Evolutionary conservation across 2,329 filamentous ascomycete genomes (phyloP), one percentile per base, ranked within the genome.

Genomic region (Neocatenulostroma microsporum): DNA sequence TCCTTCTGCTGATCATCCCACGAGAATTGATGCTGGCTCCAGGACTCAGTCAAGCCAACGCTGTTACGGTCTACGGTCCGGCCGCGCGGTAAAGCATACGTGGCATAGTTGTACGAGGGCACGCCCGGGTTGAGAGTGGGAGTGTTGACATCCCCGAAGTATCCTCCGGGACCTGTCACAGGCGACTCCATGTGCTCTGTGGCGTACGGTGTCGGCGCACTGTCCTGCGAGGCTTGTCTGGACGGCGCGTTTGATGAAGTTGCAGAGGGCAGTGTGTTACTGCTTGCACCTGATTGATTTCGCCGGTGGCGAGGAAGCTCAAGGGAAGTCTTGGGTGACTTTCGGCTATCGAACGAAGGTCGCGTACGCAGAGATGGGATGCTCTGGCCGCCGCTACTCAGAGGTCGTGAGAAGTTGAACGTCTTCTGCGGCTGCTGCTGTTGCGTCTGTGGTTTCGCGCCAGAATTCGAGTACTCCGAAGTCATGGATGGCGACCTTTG

Each of bases 351-450:
- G 25, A 46, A 27, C 15, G 50, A 55, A 21, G 53, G 54, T 27
- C 53, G 48, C 28, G 49, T 56, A 21, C 67, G 61, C 32, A 58
- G 59, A 3, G 63, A 65, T 11, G 62, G 58, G 24, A 61, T 56
- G 12, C 49, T 53, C 33, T 47, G 55, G 21, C 67, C 63, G 42
- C 78, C 74, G 55, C 81, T 73, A 60, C 89, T 95, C 42, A 94
- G 64, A 0, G 91, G 91, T 28, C 91, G 76, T 1, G 91, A 96
- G 60, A 96, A 96, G 62, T 98, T 96, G 63, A 83, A 78, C 1
- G 86, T 83, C 12, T 81, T 75, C 10, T 80, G 77, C 23, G 87
- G 62, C 20, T 68, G 62, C 14, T 30, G 31, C 30, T 45, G 42
- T 21, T 43, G 38, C 19, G 21, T 15, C 6, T 44, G 44, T 15